A percentile compares a stretch with the other conserved stretches of the same genome.
Conservation (phyloP, 805 yeast genomes). For the Metschnikowia orientalis region DNA sequence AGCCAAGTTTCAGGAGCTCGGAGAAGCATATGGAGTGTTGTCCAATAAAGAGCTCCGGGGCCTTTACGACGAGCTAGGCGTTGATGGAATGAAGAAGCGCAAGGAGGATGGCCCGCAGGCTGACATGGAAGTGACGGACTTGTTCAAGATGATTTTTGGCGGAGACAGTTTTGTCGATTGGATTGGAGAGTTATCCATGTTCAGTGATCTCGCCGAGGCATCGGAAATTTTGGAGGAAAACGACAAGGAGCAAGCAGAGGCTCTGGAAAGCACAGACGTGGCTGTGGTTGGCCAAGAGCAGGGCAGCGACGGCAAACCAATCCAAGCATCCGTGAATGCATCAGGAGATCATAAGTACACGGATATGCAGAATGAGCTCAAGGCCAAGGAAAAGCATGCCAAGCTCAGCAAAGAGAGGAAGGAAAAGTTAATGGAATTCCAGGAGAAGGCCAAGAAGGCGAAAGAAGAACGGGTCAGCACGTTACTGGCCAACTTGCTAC, state of each 20-base stretch:
- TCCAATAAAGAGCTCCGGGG: slow-evolving; percentile 66
- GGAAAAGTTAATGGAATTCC: slow-evolving; percentile 48
- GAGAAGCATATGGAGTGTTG: slow-evolving; percentile 71
- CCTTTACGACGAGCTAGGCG: slow-evolving; percentile 79
- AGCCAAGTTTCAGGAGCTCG: slow-evolving; percentile 69
- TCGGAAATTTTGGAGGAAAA: slow-evolving; percentile 41
- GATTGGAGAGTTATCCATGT: slow-evolving; percentile 82
- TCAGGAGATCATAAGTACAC: slow-evolving; percentile 4
- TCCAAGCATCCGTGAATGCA: no score
- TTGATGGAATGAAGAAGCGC: slow-evolving; percentile 52
- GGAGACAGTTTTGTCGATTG: slow-evolving; percentile 75
- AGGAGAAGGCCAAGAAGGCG: slow-evolving; percentile 50
- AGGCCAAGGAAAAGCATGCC: slow-evolving; percentile 27
- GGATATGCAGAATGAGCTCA: slow-evolving; percentile 20
- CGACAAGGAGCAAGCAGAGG: slow-evolving; percentile 33
- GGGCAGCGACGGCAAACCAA: slow-evolving; percentile 1
- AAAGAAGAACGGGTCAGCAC: slow-evolving; percentile 47
- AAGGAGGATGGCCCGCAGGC: slow-evolving; percentile 72
- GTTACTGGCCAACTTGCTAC: slow-evolving; percentile 45
- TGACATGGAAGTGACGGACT: slow-evolving; percentile 72
- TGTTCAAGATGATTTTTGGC: slow-evolving; percentile 79
- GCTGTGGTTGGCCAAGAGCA: slow-evolving; percentile 20
- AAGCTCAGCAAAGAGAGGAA: slow-evolving; percentile 36
- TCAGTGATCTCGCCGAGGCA: slow-evolving; percentile 67
- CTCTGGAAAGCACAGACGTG: slow-evolving; percentile 13